Evolutionary conservation across 345 rosid genomes (phyloP).

Genomic region (Capsella bursapastoris): DNA sequence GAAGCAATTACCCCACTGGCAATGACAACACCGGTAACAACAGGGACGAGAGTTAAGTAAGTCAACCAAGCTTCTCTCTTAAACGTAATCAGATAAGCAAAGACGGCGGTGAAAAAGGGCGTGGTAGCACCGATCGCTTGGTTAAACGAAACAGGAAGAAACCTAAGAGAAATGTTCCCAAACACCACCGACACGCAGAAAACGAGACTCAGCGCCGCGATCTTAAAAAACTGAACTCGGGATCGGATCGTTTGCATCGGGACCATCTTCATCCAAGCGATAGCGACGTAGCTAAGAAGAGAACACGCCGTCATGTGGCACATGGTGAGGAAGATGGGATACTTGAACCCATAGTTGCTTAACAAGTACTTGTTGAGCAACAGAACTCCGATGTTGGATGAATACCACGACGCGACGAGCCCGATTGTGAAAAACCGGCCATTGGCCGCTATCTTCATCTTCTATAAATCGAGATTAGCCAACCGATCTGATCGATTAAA

Average conservation of each 20-base stretch:
- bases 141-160: constrained; percentile 74
- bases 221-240: constrained; percentile 59
- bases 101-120: constrained; percentile 72
- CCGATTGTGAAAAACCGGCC: constrained; percentile 57
- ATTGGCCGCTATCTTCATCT: constrained; percentile 45
- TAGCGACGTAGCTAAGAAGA: constrained; percentile 59
- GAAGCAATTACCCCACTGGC: constrained; percentile 63
- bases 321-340: constrained; percentile 78
- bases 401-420: constrained; percentile 65
- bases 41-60: constrained; percentile 63
- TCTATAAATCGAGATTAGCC: not conserved
- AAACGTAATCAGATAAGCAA: constrained; percentile 59
- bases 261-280: constrained; percentile 65
- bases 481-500: constrained; percentile 15
- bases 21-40: constrained; percentile 73
- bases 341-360: constrained; percentile 73
- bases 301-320: constrained; percentile 84
- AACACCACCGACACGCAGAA: constrained; percentile 75
- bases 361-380: constrained; percentile 70
- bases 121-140: constrained; percentile 78
- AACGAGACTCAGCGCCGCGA: constrained; percentile 55
- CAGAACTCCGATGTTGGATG: constrained; percentile 69
- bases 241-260: constrained; percentile 75
- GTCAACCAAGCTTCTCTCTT: constrained; percentile 72
- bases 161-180: constrained; percentile 64